Conservation (phyloP, 768 basidiomycete genomes). For the Trametes cinnabarina region DNA sequence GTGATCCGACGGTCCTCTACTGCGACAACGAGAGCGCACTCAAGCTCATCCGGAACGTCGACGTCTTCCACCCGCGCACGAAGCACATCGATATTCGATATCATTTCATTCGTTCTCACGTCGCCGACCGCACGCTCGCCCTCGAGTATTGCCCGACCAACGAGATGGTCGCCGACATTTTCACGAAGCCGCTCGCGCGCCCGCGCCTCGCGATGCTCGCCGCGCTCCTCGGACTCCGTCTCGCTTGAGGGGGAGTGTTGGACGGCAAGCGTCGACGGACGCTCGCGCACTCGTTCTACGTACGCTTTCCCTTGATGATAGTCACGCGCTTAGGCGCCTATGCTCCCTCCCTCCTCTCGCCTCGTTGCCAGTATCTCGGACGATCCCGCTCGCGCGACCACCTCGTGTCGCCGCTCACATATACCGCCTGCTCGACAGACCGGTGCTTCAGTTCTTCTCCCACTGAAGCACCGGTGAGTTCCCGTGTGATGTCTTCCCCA, state of each 20-base stretch:
- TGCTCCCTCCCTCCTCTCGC: not conserved
- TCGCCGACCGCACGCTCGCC: not conserved
- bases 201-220: not conserved
- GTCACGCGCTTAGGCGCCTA: too few relatives aligned
- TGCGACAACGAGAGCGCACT: constrained; percentile 1
- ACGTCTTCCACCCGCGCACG: constrained; percentile 16
- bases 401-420: not conserved
- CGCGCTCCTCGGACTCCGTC: not conserved
- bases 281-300: not conserved
- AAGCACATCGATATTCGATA: constrained; percentile 38
- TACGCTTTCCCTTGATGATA: too few relatives aligned
- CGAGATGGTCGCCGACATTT: constrained; percentile 31
- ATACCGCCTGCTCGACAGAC: not conserved
- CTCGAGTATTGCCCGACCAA: constrained; percentile 11
- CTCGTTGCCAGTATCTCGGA: not conserved
- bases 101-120: constrained; percentile 31
- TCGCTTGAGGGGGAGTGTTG: constrained; percentile 18
- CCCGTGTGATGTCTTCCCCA: not conserved
- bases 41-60: not conserved
- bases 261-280: not conserved
- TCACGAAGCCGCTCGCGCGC: constrained; percentile 33
- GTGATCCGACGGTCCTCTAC: not conserved
- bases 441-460: not conserved
- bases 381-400: not conserved
- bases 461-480: not conserved